phyloP scores from a whole-genome alignment of 768 basidiomycete species.

The Asterophora parasitica region DNA sequence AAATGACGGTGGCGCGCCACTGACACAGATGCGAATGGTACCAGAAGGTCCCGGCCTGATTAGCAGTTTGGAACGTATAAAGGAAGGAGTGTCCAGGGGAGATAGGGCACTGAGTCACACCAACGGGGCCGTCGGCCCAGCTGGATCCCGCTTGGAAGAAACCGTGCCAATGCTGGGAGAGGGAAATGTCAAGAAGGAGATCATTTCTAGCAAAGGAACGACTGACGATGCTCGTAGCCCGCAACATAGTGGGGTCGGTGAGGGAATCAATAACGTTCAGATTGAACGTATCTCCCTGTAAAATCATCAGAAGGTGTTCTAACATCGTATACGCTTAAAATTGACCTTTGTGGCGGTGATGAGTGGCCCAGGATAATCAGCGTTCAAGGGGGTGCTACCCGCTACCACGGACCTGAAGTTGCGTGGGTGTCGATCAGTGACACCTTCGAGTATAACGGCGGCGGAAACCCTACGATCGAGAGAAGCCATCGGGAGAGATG shows the following conservation, averaged over 20 bases:
- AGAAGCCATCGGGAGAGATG: constrained; percentile 38
- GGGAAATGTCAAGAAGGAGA: neutral
- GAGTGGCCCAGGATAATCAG: constrained; percentile 22
- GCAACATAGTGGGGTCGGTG: constrained; percentile 30
- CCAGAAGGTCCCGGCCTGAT: constrained; percentile 9
- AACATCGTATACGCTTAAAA: too few species aligned
- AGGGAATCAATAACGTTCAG: constrained; percentile 45
- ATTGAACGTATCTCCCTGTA: constrained; percentile 30
- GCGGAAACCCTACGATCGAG: constrained; percentile 24
- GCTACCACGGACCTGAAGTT: constrained; percentile 21
- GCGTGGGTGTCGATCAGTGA: neutral
- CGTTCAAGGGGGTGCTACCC: constrained; percentile 12
- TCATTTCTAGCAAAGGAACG: neutral
- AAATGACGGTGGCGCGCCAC: neutral
- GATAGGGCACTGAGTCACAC: constrained; percentile 47
- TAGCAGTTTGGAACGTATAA: constrained; percentile 32
- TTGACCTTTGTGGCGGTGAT: constrained; percentile 21
- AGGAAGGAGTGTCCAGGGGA: constrained; percentile 34
- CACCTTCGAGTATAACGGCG: neutral
- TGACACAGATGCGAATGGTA: constrained; percentile 2
- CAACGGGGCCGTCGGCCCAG: constrained; percentile 39
- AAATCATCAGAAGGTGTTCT: neutral
- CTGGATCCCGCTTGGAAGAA: constrained; percentile 37
- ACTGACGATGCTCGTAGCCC: constrained; percentile 29
- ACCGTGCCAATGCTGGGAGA: constrained; percentile 48